Base-by-base conservation (phyloP, 1,139 yeast species). In the Yamadazyma siamensis region DNA sequence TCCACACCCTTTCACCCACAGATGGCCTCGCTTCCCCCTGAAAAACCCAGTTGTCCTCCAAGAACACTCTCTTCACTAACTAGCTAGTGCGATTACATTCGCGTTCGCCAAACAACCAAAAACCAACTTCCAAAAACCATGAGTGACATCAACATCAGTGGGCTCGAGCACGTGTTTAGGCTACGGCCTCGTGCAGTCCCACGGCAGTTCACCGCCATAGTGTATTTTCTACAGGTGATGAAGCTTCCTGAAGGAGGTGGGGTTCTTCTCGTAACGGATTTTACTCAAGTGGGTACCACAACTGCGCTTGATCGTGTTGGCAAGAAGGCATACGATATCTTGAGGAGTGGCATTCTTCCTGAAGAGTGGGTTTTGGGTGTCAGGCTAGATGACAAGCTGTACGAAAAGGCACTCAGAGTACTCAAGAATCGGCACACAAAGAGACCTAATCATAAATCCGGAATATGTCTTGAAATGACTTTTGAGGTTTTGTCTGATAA, bases 241-340 rank as follows among this genome's bases (percentile, higher is more conserved):
- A n/a, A n/a, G n/a, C n/a, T n/a, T n/a, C n/a, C n/a, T n/a, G 27
- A 23, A 8, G 15, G 12, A 4, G 6, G 18, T 3, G 37, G 37
- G 6, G 14, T 19, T 15, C 24, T 34, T 5, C 15, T 34, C 6
- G 34, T 34, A 2, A 33, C 33, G 10, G 33, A 27, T 27, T 32
- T 37, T 21, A 26, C 36, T 3, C 15, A 22, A 13, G 21, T 24
- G 4, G 12, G 21, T 12, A 6, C 8, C 10, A 6, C 18, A 16
- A 10, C 4, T n/a, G 25, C 22, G 6, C 12, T 11, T 21, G 7
- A 5, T 6, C 13, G 11, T 12, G 11, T 25, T 9, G 25, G 32
- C 27, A 27, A 26, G 8, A 23, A 13, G 2, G 17, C 11, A 26
- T 34, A 26, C 16, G 26, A 26, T n/a, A 13, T 34, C 4, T 19